These are phyloP conservation scores for Spathaspora passalidarum DNA, from an alignment of 805 yeast species.

Conservation along the genomic window DNA sequence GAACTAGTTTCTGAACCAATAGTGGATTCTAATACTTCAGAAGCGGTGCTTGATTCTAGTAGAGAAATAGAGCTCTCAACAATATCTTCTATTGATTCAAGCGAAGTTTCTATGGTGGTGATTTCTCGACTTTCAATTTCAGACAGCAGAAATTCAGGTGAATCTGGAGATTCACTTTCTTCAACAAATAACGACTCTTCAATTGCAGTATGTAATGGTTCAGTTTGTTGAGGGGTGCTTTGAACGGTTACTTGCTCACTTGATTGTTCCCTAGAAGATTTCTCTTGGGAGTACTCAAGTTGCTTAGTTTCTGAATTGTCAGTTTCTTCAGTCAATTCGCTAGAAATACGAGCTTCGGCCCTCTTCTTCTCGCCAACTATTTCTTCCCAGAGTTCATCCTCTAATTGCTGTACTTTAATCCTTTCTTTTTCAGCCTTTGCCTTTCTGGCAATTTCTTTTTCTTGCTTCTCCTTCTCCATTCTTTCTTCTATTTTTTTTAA, in stretches of 20 bases:
- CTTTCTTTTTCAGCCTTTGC: background rate
- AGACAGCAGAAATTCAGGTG: background rate
- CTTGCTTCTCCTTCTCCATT: constrained; percentile 1
- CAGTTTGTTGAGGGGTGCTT: too few species aligned
- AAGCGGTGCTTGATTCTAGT: background rate
- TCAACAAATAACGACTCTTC: background rate
- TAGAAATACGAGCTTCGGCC: too few species aligned
- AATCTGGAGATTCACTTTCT: background rate
- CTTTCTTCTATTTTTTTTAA: constrained; percentile 16
- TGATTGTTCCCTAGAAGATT: background rate
- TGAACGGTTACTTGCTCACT: background rate
- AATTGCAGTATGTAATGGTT: background rate
- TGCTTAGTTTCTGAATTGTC: background rate
- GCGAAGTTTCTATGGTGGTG: background rate
- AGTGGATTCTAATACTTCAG: background rate
- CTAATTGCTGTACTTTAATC: background rate
- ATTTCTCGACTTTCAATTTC: background rate
- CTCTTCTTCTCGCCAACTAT: background rate
- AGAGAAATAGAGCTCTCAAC: background rate
- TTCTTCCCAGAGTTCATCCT: background rate
- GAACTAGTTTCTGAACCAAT: background rate
- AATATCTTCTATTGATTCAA: background rate
- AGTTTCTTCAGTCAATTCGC: too few species aligned
- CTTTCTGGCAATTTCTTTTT: background rate
- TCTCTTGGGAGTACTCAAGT: background rate